Base-by-base conservation (phyloP, 176 grass and related monocot species). In the Stipa capillata region DNA sequence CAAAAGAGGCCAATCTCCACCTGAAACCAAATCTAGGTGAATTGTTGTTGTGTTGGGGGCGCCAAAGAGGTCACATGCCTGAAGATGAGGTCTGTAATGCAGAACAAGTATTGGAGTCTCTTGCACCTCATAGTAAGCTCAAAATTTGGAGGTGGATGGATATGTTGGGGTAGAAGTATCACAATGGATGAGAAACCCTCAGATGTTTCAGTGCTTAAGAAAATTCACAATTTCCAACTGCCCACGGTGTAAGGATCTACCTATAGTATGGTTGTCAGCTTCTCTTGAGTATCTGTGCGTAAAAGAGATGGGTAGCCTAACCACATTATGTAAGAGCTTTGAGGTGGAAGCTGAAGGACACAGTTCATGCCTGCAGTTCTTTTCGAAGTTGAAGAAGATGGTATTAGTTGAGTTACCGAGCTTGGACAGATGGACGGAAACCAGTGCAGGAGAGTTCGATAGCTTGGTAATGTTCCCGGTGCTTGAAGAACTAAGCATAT, bases 341-440 rank as follows among this genome's bases (percentile, higher is more conserved):
- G 3, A 15, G 12, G 29, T 10, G 48, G 60, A 27, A 43, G 20
- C 1, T 20, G 12, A 8, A 66, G 35, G 24, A 53, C 0, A n/a
- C n/a, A n/a, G n/a, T n/a, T n/a, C n/a, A n/a, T n/a, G n/a, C n/a
- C n/a, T 4, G 6, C 28, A 43, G 31, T 1, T 77, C 31, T 70
- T 84, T 1, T 63, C 37, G 0, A 50, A 10, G 52, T 31, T 84
- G 1, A 84, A 48, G 10, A 6, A 0, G 21, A 59, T 84, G 39
- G 0, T 0, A 1, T 18, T 84, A 29, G 0, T 0, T 0, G 0
- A 0, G 1, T n/a, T 84, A 14, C 41, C 63, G 0, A 14, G 11
- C 21, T 10, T 84, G 16, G 64, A 84, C 63, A 69, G 7, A 21
- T 77, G 51, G 63, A 11, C 9, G 39, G 63, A 49, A 48, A 59